Percentiles rank a stretch among this genome's conserved stretches.
Conservation (phyloP, 2,329 filamentous ascomycete genomes). For the Xylariales sp. region DNA sequence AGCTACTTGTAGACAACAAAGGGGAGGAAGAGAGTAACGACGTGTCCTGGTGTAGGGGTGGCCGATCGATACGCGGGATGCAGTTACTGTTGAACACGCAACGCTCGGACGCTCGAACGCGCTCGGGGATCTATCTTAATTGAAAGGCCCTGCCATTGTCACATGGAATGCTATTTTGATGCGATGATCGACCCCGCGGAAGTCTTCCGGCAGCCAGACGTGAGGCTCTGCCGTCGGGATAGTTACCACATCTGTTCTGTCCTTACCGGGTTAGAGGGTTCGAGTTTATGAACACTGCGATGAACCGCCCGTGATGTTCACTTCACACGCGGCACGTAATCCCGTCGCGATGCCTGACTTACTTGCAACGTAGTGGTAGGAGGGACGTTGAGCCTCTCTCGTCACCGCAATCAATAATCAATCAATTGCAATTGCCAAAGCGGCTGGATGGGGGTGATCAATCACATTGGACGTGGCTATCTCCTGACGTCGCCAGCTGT, state of each 20-base stretch:
- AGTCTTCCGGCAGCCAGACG: conserved; percentile 29
- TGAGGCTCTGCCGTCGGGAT: conserved; percentile 35
- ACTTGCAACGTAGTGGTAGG: not conserved
- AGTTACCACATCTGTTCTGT: conserved; percentile 1
- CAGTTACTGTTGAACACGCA: conserved; percentile 16
- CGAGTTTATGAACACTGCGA: not conserved
- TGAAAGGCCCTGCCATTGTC: conserved; percentile 9
- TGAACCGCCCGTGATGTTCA: not conserved
- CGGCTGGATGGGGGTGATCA: conserved; percentile 11
- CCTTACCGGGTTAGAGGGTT: not conserved
- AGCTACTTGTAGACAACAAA: too few relatives aligned
- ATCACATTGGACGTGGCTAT: conserved; percentile 22
- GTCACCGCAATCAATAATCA: not conserved
- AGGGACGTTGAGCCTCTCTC: not conserved
- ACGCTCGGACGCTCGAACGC: conserved; percentile 11
- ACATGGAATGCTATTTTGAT: conserved; percentile 23
- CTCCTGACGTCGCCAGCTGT: not conserved
- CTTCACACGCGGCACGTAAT: not conserved
- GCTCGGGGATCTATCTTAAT: conserved; percentile 21
- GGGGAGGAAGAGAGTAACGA: not conserved
- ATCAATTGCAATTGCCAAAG: not conserved
- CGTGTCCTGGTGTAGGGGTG: not conserved
- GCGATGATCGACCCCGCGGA: conserved; percentile 34
- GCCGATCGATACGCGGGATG: conserved; percentile 31
- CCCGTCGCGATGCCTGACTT: not conserved